These are phyloP conservation scores for Chaetomium fimeti DNA, from an alignment of 495 filamentous ascomycete species.

Conservation along the genomic window DNA sequence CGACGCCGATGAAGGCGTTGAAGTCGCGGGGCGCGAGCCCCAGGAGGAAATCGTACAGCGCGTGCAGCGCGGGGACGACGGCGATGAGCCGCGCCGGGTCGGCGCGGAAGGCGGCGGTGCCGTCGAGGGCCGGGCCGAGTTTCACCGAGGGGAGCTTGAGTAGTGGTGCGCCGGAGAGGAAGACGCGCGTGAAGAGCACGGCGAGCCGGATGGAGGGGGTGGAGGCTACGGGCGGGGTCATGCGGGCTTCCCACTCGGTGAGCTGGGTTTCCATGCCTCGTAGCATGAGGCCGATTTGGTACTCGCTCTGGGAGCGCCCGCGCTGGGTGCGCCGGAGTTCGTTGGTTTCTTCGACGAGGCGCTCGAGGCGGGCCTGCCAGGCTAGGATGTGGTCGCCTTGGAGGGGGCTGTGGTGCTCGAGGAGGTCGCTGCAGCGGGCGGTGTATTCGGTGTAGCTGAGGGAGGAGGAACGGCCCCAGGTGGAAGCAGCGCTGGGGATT, in stretches of 20 bases:
- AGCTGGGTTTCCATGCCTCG: constrained; percentile 46
- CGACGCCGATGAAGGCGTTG: constrained; percentile 35
- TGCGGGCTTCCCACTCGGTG: constrained; percentile 39
- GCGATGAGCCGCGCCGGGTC: constrained; percentile 20
- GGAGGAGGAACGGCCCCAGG: constrained; percentile 34
- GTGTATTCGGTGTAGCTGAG: constrained; percentile 39
- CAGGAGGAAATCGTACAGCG: constrained; percentile 35
- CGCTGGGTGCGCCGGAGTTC: constrained; percentile 32
- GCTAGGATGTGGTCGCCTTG: constrained; percentile 41
- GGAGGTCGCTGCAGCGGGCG: constrained; percentile 36
- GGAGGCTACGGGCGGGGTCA: constrained; percentile 31
- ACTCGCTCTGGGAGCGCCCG: constrained; percentile 32
- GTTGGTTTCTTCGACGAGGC: constrained; percentile 40
- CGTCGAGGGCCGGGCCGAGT: constrained; percentile 3
- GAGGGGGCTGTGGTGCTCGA: constrained; percentile 34
- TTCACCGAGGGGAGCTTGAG: constrained; percentile 31
- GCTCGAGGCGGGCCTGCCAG: constrained; percentile 44
- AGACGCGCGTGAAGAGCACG: constrained; percentile 38
- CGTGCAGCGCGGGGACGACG: constrained; percentile 26
- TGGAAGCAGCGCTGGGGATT: constrained; percentile 31
- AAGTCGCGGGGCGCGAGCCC: constrained; percentile 28
- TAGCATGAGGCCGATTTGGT: constrained; percentile 42
- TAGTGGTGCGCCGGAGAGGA: constrained; percentile 39
- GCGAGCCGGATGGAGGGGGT: constrained; percentile 35
- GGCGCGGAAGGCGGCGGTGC: constrained; percentile 16